Evolutionary conservation across 495 filamentous ascomycete species (phyloP).

Genomic region (Tuber magnatum): DNA sequence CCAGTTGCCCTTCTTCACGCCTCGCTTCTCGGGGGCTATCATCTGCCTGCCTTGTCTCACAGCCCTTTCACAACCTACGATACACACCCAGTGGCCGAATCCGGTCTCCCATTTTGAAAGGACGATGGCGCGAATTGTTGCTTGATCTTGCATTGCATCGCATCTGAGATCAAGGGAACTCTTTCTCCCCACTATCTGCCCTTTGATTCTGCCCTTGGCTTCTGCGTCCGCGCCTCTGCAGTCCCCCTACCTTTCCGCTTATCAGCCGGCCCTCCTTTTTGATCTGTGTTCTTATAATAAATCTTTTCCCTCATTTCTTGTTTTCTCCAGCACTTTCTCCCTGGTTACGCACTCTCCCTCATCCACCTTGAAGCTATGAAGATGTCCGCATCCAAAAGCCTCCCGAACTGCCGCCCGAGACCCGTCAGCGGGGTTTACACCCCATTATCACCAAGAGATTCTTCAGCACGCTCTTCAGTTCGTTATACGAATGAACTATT

Average conservation of each 20-base stretch:
- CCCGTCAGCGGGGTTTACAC: constrained; percentile 5
- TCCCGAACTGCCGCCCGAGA: constrained; percentile 15
- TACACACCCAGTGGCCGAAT: not conserved
- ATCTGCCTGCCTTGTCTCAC: not conserved
- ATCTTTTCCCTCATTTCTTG: constrained; percentile 32
- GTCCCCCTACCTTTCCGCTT: constrained; percentile 6
- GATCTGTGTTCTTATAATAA: constrained; percentile 34
- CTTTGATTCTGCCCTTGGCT: constrained; percentile 1
- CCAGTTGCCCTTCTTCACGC: not conserved
- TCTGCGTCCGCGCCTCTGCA: not conserved
- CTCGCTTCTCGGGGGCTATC: not conserved
- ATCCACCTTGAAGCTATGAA: constrained; percentile 9
- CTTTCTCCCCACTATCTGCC: not conserved
- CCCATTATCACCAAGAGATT: constrained; percentile 12
- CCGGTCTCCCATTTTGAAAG: not conserved
- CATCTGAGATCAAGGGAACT: constrained; percentile 21
- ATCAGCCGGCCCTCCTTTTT: constrained; percentile 24
- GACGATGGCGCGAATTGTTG: not conserved
- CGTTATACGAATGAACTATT: constrained; percentile 22
- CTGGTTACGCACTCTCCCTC: constrained; percentile 18
- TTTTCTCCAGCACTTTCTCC: constrained; percentile 18
- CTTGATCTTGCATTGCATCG: constrained; percentile 26
- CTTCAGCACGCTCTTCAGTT: constrained; percentile 29
- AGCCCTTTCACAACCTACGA: not conserved
- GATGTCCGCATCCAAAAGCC: not conserved